These are phyloP conservation scores for Melaleuca alternifolia DNA, from an alignment of 345 rosid genomes.

Conservation along the genomic window DNA sequence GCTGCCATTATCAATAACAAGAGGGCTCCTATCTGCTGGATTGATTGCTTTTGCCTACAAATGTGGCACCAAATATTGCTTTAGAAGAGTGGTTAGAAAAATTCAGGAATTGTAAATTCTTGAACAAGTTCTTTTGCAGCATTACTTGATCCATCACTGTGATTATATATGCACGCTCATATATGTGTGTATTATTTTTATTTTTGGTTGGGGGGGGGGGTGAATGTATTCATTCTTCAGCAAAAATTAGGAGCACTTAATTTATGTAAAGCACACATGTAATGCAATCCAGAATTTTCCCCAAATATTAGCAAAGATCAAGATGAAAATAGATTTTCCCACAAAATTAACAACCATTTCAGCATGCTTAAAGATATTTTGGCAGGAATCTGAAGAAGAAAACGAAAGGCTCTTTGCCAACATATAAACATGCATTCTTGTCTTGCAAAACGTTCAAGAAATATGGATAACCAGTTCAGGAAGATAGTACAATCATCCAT, in stretches of 20 bases:
- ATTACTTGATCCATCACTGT: background rate
- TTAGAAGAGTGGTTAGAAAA: background rate
- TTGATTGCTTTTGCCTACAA: slow-evolving; percentile 84
- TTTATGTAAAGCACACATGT: no score
- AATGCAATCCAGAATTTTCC: background rate
- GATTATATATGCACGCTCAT: background rate
- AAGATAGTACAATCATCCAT: background rate
- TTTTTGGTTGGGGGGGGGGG: background rate
- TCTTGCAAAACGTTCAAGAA: background rate
- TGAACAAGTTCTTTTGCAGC: background rate
- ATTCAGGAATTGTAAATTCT: background rate
- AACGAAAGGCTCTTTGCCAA: background rate
- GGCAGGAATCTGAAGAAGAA: background rate
- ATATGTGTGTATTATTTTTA: no score
- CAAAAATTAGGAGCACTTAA: background rate
- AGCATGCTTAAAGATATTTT: background rate
- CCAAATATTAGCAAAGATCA: no score
- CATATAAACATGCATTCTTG: background rate
- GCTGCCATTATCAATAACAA: slow-evolving; percentile 83
- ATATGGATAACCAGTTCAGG: background rate
- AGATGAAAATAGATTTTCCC: background rate
- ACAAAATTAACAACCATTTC: background rate
- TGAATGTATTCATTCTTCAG: background rate
- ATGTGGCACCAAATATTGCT: background rate
- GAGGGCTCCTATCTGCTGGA: slow-evolving; percentile 85